Evolutionary conservation across 1,139 yeast species (phyloP).

Genomic region (Magnusiomyces tetraspermus): DNA sequence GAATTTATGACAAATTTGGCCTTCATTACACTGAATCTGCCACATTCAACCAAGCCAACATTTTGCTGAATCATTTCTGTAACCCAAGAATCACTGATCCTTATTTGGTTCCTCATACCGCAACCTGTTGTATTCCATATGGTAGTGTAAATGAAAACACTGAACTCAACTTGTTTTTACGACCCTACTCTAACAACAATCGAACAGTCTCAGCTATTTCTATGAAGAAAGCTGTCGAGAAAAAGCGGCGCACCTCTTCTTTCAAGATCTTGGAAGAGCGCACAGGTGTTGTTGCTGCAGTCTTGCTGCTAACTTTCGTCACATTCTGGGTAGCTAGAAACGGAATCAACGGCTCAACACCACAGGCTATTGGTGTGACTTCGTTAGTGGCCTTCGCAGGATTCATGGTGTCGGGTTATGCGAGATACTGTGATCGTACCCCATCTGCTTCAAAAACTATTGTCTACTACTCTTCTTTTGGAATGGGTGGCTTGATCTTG

Average conservation of each 20-base stretch:
- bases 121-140: slow-evolving; percentile 10
- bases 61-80: slow-evolving; percentile 13
- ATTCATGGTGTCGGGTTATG: not conserved
- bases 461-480: not conserved
- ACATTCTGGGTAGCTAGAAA: not conserved
- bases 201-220: not conserved
- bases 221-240: not conserved
- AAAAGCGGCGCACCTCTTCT: not conserved
- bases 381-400: not conserved
- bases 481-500: not conserved
- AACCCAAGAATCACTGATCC: slow-evolving; percentile 5
- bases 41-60: slow-evolving; percentile 6
- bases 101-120: slow-evolving; percentile 1
- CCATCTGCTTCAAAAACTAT: not conserved
- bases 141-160: not conserved
- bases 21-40: slow-evolving; percentile 33
- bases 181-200: not conserved
- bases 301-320: not conserved
- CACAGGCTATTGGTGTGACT: not conserved
- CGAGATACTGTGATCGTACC: not conserved
- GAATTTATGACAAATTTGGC: slow-evolving; percentile 97
- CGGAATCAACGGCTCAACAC: not conserved
- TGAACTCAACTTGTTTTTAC: not conserved
- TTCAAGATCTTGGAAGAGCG: not conserved
- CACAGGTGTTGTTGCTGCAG: not conserved